These are phyloP conservation scores for Monilinia polystroma DNA, from an alignment of 2,329 filamentous ascomycete species.

Conservation along the genomic window DNA sequence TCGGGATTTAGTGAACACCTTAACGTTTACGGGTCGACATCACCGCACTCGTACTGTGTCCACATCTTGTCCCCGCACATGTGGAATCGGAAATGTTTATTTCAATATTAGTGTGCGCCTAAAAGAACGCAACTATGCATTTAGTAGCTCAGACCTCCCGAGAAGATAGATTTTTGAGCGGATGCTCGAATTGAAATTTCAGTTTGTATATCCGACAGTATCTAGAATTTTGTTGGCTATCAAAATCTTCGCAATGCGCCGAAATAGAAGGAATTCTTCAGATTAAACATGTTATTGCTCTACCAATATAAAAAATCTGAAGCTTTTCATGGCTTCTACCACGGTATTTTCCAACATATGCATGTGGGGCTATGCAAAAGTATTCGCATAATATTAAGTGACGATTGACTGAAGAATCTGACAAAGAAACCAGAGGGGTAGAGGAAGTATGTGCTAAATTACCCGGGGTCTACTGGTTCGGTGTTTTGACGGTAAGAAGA, in stretches of 20 bases:
- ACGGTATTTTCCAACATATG: background rate
- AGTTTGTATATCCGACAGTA: background rate
- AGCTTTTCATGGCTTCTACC: background rate
- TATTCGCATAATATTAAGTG: background rate
- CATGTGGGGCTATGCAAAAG: background rate
- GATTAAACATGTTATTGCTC: background rate
- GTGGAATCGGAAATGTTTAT: background rate
- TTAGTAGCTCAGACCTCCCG: background rate
- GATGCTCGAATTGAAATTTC: background rate
- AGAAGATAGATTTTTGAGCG: background rate
- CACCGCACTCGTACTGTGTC: slow-evolving; percentile 11
- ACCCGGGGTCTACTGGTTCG: background rate
- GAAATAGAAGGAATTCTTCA: background rate
- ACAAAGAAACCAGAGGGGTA: background rate
- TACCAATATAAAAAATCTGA: background rate
- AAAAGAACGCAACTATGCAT: background rate
- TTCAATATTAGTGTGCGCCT: background rate
- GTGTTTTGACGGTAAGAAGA: background rate
- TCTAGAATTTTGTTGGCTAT: background rate
- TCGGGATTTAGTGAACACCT: slow-evolving; percentile 9
- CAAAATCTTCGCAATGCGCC: background rate
- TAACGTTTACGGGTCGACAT: slow-evolving; percentile 10
- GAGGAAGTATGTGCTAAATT: background rate
- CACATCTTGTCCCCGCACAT: slow-evolving; percentile 15
- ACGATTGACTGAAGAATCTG: background rate